phyloP scores from a whole-genome alignment of 352 stramenopile species.

The Phytopythium montanum region DNA sequence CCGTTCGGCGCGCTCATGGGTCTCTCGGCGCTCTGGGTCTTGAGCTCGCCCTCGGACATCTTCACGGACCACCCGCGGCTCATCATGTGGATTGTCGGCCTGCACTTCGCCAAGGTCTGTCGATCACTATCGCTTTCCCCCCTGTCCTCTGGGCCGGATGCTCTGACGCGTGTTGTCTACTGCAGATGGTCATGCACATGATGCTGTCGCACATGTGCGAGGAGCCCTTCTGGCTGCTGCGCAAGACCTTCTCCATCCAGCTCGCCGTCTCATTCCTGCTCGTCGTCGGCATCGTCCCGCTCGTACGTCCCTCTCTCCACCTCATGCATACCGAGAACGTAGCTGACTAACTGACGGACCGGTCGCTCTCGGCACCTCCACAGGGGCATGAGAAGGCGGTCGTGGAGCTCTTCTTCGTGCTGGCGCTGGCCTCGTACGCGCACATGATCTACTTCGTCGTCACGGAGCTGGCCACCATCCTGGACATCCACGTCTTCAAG shows the following conservation, averaged over 20 bases:
- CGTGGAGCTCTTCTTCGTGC: conserved; percentile 72
- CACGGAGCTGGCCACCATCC: conserved; percentile 66
- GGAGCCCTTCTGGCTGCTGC: conserved; percentile 80
- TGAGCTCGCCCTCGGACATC: conserved; percentile 80
- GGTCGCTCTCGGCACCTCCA: conserved; percentile 4
- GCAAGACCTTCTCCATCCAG: conserved; percentile 77
- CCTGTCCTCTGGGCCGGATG: background rate
- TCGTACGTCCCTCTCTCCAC: conserved; percentile 28
- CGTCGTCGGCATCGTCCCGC: conserved; percentile 68
- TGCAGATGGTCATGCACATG: conserved; percentile 89
- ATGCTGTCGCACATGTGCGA: conserved; percentile 88
- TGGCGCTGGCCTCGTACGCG: conserved; percentile 61
- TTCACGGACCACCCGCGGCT: conserved; percentile 78
- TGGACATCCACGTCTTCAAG: conserved; percentile 81
- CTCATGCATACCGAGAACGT: background rate
- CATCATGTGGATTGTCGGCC: conserved; percentile 82
- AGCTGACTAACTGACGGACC: background rate
- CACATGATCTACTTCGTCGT: conserved; percentile 87
- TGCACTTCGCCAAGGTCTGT: conserved; percentile 78
- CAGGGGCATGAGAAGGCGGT: conserved; percentile 66
- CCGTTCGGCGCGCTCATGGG: conserved; percentile 66
- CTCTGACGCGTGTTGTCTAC: background rate
- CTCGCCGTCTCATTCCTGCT: conserved; percentile 60
- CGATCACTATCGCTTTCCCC: too few relatives aligned
- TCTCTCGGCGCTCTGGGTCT: conserved; percentile 65